Evolutionary conservation across 208 protist species (phyloP).

Genomic region (Strigomonas galati): DNA sequence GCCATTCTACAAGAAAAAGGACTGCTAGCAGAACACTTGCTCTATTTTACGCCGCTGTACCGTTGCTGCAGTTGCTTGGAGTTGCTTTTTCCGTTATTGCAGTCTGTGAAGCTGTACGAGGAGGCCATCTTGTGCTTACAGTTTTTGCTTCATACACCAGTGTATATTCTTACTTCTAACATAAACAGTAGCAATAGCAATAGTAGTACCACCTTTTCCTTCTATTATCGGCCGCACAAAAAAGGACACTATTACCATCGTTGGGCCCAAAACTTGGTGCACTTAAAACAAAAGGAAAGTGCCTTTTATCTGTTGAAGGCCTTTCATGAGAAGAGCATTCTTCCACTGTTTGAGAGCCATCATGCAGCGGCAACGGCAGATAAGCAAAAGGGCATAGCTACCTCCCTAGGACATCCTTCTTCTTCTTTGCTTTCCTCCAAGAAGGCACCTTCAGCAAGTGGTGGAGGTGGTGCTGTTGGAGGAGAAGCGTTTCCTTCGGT

Average conservation of each 20-base stretch:
- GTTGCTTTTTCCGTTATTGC: conserved; percentile 47
- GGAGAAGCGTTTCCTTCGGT: too few relatives aligned
- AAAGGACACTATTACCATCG: conserved; percentile 1
- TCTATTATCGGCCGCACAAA: conserved; percentile 12
- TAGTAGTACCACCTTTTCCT: conserved; percentile 3
- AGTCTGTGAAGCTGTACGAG: conserved; percentile 45
- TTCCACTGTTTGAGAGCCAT: too few relatives aligned
- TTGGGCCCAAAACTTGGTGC: conserved; percentile 1
- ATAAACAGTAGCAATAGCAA: neutral
- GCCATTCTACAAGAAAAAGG: conserved; percentile 38
- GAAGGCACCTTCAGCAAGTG: conserved; percentile 34
- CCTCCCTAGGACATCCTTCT: conserved; percentile 27
- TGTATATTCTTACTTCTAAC: conserved; percentile 15
- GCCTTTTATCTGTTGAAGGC: neutral
- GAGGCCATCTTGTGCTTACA: conserved; percentile 62
- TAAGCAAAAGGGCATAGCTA: conserved; percentile 10
- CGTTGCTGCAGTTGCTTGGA: conserved; percentile 70
- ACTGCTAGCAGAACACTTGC: conserved; percentile 52
- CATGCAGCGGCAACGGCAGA: too few relatives aligned
- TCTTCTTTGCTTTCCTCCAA: conserved; percentile 58
- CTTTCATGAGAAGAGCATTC: conserved; percentile 3
- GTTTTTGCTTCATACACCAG: conserved; percentile 49
- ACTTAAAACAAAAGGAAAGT: conserved; percentile 10
- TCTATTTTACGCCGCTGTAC: conserved; percentile 66
- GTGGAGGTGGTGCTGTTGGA: too few relatives aligned